Conservation (phyloP, 306 rosid species). For the Luffa acutangula region DNA sequence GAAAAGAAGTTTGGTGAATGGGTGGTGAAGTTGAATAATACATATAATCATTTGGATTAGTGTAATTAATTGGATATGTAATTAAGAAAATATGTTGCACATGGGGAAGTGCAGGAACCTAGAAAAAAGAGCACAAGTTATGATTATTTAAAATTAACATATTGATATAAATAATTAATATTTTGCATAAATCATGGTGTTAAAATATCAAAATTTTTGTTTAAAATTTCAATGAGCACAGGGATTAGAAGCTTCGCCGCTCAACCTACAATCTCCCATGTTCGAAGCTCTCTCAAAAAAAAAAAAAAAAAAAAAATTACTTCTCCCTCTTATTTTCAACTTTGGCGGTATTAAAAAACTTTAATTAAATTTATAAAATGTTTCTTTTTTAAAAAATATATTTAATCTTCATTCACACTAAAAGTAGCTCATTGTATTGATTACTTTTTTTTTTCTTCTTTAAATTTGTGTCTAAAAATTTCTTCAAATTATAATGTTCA, state of each 20-base stretch:
- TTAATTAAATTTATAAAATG: too few species aligned
- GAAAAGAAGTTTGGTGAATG: neutral
- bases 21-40: neutral
- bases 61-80: neutral
- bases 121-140: neutral
- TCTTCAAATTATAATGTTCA: too few species aligned
- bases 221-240: neutral
- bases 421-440: too few species aligned
- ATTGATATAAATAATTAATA: neutral
- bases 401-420: too few species aligned
- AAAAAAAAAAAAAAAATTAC: too few species aligned
- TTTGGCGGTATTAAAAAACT: too few species aligned
- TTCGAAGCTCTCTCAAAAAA: too few species aligned
- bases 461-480: too few species aligned
- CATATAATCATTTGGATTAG: neutral
- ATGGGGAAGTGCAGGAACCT: neutral
- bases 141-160: neutral
- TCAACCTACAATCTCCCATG: neutral
- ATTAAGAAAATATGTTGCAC: neutral
- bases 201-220: neutral
- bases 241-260: constrained; percentile 13
- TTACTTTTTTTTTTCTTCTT: too few species aligned
- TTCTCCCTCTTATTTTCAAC: too few species aligned
- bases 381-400: too few species aligned
- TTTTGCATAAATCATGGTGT: neutral